These are phyloP conservation scores for Talaromyces piceae DNA, from an alignment of 2,329 filamentous ascomycete genomes.

Conservation along the genomic window DNA sequence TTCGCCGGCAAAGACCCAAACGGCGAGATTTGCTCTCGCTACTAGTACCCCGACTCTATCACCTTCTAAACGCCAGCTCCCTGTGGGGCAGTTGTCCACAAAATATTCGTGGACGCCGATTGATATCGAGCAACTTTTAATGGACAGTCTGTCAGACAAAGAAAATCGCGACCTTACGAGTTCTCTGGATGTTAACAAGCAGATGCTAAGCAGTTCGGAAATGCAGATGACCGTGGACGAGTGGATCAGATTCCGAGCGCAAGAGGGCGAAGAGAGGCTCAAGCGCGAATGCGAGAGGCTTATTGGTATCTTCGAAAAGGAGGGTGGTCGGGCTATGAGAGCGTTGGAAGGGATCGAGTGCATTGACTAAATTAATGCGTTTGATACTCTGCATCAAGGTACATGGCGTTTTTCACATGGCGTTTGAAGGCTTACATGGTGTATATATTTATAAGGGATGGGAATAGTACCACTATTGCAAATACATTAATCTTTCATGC, in stretches of 20 bases:
- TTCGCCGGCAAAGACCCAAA: slow-evolving; percentile 29
- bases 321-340: slow-evolving; percentile 71
- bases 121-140: slow-evolving; percentile 62
- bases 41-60: slow-evolving; percentile 41
- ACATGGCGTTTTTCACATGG: slow-evolving; percentile 4
- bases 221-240: slow-evolving; percentile 88
- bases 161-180: slow-evolving; percentile 44
- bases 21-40: slow-evolving; percentile 35
- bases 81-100: slow-evolving; percentile 46
- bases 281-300: slow-evolving; percentile 74
- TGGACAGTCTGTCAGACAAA: slow-evolving; percentile 28
- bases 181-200: slow-evolving; percentile 44
- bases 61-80: slow-evolving; percentile 53
- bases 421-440: not conserved
- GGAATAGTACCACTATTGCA: slow-evolving; percentile 3
- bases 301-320: slow-evolving; percentile 73
- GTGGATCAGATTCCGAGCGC: slow-evolving; percentile 80
- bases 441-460: not conserved
- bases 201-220: slow-evolving; percentile 64
- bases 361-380: slow-evolving; percentile 35
- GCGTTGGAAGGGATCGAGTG: slow-evolving; percentile 65
- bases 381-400: not conserved
- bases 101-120: slow-evolving; percentile 61
- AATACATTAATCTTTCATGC: not conserved
- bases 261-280: slow-evolving; percentile 69